A percentile compares a stretch with the other conserved stretches of the same genome.
Evolutionary conservation across 2,329 filamentous ascomycete species (phyloP).

Genomic region (Acrocalymma vagum): DNA sequence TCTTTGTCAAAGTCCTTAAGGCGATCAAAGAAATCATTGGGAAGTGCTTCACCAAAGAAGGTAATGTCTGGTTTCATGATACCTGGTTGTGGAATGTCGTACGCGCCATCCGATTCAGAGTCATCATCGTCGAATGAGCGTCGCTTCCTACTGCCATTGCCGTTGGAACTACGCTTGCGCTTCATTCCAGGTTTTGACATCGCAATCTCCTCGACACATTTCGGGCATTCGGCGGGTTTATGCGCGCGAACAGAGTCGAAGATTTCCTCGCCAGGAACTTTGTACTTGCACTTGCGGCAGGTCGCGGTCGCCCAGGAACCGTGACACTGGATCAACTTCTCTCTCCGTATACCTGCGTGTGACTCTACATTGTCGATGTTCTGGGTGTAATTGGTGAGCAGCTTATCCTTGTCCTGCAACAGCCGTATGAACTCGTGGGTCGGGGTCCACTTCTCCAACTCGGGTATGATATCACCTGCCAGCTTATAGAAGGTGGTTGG

Average conservation of each 20-base stretch:
- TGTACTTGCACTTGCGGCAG: slow-evolving; percentile 81
- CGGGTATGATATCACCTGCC: slow-evolving; percentile 88
- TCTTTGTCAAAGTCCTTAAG: slow-evolving; percentile 83
- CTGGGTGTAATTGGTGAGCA: slow-evolving; percentile 97
- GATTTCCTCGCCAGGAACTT: slow-evolving; percentile 78
- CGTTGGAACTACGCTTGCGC: slow-evolving; percentile 61
- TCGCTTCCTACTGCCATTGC: slow-evolving; percentile 46
- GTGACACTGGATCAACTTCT: slow-evolving; percentile 94
- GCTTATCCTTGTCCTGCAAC: slow-evolving; percentile 85
- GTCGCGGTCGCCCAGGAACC: slow-evolving; percentile 93
- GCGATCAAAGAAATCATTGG: slow-evolving; percentile 81
- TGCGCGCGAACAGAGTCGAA: slow-evolving; percentile 81
- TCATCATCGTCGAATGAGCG: slow-evolving; percentile 64
- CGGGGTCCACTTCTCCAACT: slow-evolving; percentile 81
- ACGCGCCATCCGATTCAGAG: slow-evolving; percentile 66
- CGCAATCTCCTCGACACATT: slow-evolving; percentile 68
- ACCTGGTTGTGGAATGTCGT: slow-evolving; percentile 73
- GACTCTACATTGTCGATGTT: slow-evolving; percentile 98
- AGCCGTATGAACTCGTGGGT: slow-evolving; percentile 94
- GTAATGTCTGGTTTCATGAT: slow-evolving; percentile 98
- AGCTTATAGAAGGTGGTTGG: slow-evolving; percentile 90
- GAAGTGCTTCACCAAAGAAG: slow-evolving; percentile 93
- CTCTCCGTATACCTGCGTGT: slow-evolving; percentile 79
- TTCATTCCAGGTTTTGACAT: slow-evolving; percentile 59
- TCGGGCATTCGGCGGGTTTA: slow-evolving; percentile 78